Conservation (phyloP, 1,284 basidiomycete species). For the Cryptococcus sp. region DNA sequence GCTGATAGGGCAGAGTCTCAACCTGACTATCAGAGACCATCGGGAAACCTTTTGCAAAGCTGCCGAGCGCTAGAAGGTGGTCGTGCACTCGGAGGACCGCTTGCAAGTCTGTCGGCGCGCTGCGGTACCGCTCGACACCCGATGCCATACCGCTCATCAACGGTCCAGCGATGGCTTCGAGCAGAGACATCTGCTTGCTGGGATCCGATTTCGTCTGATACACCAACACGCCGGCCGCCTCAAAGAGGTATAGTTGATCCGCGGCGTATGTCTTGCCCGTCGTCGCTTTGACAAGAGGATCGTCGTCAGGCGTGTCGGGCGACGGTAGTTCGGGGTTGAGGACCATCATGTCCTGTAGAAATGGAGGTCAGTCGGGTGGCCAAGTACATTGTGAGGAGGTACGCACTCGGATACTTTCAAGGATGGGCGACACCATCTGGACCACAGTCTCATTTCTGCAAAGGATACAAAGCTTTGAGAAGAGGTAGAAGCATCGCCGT, state of each 20-base stretch:
- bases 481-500: slow-evolving; percentile 86
- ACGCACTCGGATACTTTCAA: slow-evolving; percentile 67
- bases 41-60: slow-evolving; percentile 96
- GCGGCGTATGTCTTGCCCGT: slow-evolving; percentile 69
- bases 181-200: slow-evolving; percentile 70
- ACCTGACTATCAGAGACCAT: slow-evolving; percentile 73
- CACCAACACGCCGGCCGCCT: slow-evolving; percentile 83
- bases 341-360: slow-evolving; percentile 55
- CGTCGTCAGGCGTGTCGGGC: slow-evolving; percentile 59
- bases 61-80: slow-evolving; percentile 90
- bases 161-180: slow-evolving; percentile 79
- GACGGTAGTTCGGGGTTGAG: slow-evolving; percentile 55
- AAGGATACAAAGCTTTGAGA: slow-evolving; percentile 90
- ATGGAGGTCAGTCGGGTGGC: slow-evolving; percentile 3
- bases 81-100: slow-evolving; percentile 91
- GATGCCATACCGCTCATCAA: slow-evolving; percentile 74
- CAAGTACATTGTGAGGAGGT: slow-evolving; percentile 13
- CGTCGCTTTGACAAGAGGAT: slow-evolving; percentile 70
- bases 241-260: slow-evolving; percentile 93
- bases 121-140: slow-evolving; percentile 60
- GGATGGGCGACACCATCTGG: slow-evolving; percentile 69
- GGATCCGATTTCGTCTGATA: slow-evolving; percentile 67
- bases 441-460: slow-evolving; percentile 74
- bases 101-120: slow-evolving; percentile 54
- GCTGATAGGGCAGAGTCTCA: slow-evolving; percentile 71